Conservation (phyloP, 1,284 basidiomycete species). For the Heliocybe sulcata region DNA sequence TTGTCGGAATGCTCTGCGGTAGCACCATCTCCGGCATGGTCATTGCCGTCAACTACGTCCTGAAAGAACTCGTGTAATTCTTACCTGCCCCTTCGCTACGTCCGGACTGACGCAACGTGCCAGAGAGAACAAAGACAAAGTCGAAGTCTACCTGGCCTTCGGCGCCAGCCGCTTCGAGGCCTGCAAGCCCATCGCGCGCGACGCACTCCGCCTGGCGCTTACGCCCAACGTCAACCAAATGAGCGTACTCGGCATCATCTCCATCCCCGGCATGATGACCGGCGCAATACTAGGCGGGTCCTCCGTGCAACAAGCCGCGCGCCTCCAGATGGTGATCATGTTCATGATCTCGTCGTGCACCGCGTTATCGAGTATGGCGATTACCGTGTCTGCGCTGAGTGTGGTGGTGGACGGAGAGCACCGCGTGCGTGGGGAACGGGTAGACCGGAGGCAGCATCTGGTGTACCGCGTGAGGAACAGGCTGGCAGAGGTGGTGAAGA, state of each 20-base stretch:
- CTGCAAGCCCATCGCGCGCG: slow-evolving; percentile 66
- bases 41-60: slow-evolving; percentile 55
- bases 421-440: slow-evolving; percentile 62
- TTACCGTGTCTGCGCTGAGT: slow-evolving; percentile 50
- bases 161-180: slow-evolving; percentile 79
- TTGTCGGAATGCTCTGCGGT: slow-evolving; percentile 85
- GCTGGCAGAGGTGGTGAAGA: slow-evolving; percentile 12
- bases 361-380: slow-evolving; percentile 58
- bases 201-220: slow-evolving; percentile 72
- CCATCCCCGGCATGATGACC: slow-evolving; percentile 81
- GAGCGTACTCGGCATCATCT: slow-evolving; percentile 79
- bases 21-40: slow-evolving; percentile 72
- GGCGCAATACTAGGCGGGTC: slow-evolving; percentile 83
- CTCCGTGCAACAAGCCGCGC: slow-evolving; percentile 76
- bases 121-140: slow-evolving; percentile 76
- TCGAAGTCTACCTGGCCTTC: slow-evolving; percentile 79
- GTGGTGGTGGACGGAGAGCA: slow-evolving; percentile 65
- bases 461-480: slow-evolving; percentile 37
- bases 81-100: background rate
- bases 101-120: background rate
- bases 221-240: slow-evolving; percentile 81
- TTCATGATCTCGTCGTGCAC: slow-evolving; percentile 83
- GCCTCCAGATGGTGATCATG: slow-evolving; percentile 86
- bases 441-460: slow-evolving; percentile 42
- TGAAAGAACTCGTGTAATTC: slow-evolving; percentile 60